Conservation (phyloP, 2,329 filamentous ascomycete genomes). For the Epichloe scottii region DNA sequence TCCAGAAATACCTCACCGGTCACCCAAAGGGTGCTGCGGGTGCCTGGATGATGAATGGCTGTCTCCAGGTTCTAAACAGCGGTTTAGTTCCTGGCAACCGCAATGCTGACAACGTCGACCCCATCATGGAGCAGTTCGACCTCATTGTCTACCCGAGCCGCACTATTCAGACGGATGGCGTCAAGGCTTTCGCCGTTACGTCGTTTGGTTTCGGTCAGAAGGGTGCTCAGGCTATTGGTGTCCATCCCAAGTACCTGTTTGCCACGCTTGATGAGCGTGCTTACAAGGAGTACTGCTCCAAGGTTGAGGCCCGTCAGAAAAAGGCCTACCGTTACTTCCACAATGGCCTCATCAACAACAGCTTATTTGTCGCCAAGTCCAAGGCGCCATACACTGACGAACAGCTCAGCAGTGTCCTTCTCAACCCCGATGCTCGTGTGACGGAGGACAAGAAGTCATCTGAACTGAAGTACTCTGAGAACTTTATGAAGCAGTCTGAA, state of each 20-base stretch:
- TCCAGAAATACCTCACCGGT: conserved; percentile 98
- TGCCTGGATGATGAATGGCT: conserved; percentile 99
- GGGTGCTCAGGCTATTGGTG: conserved; percentile 91
- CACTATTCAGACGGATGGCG: conserved; percentile 89
- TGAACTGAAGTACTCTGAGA: conserved; percentile 58
- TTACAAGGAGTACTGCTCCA: conserved; percentile 70
- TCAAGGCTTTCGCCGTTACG: conserved; percentile 98
- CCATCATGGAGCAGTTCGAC: conserved; percentile 94
- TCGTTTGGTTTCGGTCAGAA: conserved; percentile 99
- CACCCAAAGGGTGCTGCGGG: conserved; percentile 98
- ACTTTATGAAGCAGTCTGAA: conserved; percentile 54
- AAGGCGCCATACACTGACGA: conserved; percentile 82
- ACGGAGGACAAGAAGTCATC: conserved; percentile 75
- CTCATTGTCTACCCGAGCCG: conserved; percentile 95
- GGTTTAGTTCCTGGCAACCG: conserved; percentile 93
- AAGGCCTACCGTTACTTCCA: conserved; percentile 98
- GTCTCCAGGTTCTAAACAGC: conserved; percentile 85
- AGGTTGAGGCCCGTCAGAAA: conserved; percentile 91
- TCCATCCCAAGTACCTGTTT: conserved; percentile 92
- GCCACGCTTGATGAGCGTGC: conserved; percentile 82
- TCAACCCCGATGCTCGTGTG: conserved; percentile 88
- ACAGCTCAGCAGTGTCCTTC: conserved; percentile 75
- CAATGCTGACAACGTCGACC: conserved; percentile 95
- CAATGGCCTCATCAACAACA: conserved; percentile 96
- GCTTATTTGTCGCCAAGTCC: conserved; percentile 89